Evolutionary conservation across 2,329 filamentous ascomycete species (phyloP).

Genomic region (Botrytis aclada): DNA sequence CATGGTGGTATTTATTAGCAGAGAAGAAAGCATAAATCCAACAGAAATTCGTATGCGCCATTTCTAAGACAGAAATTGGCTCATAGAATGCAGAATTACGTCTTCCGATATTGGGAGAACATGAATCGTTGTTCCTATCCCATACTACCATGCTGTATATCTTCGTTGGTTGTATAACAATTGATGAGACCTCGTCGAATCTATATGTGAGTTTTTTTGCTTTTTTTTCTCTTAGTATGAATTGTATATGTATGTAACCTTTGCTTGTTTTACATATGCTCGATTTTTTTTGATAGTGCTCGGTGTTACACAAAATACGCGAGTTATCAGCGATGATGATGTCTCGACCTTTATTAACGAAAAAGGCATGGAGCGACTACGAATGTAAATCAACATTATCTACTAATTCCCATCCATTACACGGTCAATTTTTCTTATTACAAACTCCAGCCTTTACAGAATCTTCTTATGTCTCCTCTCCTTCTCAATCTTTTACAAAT

Average conservation of each 20-base stretch:
- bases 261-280: neutral
- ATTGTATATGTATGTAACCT: neutral
- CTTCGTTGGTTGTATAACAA: neutral
- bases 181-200: neutral
- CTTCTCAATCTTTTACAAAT: slow-evolving; percentile 33
- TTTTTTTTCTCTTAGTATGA: neutral
- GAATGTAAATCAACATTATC: neutral
- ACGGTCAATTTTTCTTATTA: slow-evolving; percentile 26
- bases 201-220: neutral
- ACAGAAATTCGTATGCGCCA: slow-evolving; percentile 22
- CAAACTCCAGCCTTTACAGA: slow-evolving; percentile 37
- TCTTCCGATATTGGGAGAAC: neutral
- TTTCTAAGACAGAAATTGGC: slow-evolving; percentile 25
- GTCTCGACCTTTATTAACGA: slow-evolving; percentile 14
- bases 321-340: slow-evolving; percentile 13
- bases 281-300: neutral
- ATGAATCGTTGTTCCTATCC: neutral
- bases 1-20: slow-evolving; percentile 14
- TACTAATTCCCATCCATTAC: slow-evolving; percentile 19
- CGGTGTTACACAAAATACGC: slow-evolving; percentile 15
- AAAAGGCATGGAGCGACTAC: slow-evolving; percentile 12
- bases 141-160: neutral
- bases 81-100: slow-evolving; percentile 23
- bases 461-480: slow-evolving; percentile 35
- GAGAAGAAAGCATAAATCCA: neutral